Evolutionary conservation across 2,329 filamentous ascomycete species (phyloP).

Genomic region (Phialemonium atrogriseum): DNA sequence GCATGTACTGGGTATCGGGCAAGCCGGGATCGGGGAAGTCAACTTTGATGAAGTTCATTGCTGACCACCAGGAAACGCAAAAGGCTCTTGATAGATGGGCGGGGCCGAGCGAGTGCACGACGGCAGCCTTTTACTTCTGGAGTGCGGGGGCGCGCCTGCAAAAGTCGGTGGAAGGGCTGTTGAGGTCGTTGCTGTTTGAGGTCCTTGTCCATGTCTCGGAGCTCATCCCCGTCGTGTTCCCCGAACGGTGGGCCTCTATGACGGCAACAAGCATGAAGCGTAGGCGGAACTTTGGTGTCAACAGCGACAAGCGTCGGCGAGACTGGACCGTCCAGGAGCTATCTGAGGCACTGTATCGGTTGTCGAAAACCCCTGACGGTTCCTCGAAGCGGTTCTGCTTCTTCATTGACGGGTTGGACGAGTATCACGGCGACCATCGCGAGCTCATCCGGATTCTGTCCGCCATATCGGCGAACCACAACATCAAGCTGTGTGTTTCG

Average conservation of each 20-base stretch:
- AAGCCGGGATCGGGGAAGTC: not conserved
- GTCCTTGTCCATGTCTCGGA: constrained; percentile 4
- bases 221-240: constrained; percentile 1
- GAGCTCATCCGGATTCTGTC: constrained; percentile 4
- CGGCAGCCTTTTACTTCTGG: constrained; percentile 11
- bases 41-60: not conserved
- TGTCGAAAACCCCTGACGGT: too few relatives aligned
- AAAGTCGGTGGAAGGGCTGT: constrained; percentile 7
- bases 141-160: constrained; percentile 5
- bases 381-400: constrained; percentile 7
- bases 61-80: too few relatives aligned
- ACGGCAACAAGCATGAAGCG: too few relatives aligned
- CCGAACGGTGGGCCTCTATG: too few relatives aligned
- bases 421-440: constrained; percentile 8
- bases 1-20: not conserved
- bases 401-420: constrained; percentile 11
- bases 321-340: too few relatives aligned
- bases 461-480: not conserved
- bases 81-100: too few relatives aligned
- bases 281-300: not conserved
- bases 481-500: constrained; percentile 9
- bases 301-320: too few relatives aligned
- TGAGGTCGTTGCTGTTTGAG: constrained; percentile 5
- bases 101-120: too few relatives aligned
- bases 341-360: too few relatives aligned